Percentiles rank a stretch among this genome's conserved stretches.
Conservation (phyloP, 169 alveolate genomes). For the Cryptosporidium muris region DNA sequence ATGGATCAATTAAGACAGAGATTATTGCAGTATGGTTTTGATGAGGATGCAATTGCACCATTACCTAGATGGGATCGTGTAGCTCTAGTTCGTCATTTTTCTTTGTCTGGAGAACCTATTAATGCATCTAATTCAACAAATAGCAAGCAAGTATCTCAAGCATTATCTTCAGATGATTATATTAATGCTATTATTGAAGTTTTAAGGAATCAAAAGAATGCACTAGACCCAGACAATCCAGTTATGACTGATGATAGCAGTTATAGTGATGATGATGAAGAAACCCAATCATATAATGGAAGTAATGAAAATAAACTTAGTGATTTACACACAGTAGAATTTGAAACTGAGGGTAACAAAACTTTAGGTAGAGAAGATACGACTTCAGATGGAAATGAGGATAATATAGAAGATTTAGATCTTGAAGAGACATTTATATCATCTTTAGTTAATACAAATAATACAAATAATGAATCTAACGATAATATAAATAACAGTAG, state of each 20-base stretch:
- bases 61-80: conserved; percentile 90
- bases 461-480: not conserved
- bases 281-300: conserved; percentile 70
- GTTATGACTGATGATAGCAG: conserved; percentile 73
- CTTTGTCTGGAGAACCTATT: conserved; percentile 25
- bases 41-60: conserved; percentile 82
- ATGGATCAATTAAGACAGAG: conserved; percentile 84
- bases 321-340: conserved; percentile 5
- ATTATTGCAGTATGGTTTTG: conserved; percentile 82
- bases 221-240: conserved; percentile 81
- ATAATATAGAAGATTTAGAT: conserved; percentile 9
- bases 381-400: not conserved
- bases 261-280: conserved; percentile 73
- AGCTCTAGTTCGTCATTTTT: conserved; percentile 84
- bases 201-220: conserved; percentile 78
- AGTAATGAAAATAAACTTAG: conserved; percentile 71
- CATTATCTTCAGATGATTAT: conserved; percentile 83
- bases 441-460: conserved; percentile 17
- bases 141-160: conserved; percentile 62
- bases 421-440: conserved; percentile 61
- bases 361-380: conserved; percentile 6
- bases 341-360: conserved; percentile 16
- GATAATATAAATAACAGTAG: not conserved
- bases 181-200: conserved; percentile 77
- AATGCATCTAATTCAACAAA: not conserved